Percentiles rank a stretch among this genome's conserved stretches.
phyloP scores from a whole-genome alignment of 805 yeast species.

The Nakazawaea populi region DNA sequence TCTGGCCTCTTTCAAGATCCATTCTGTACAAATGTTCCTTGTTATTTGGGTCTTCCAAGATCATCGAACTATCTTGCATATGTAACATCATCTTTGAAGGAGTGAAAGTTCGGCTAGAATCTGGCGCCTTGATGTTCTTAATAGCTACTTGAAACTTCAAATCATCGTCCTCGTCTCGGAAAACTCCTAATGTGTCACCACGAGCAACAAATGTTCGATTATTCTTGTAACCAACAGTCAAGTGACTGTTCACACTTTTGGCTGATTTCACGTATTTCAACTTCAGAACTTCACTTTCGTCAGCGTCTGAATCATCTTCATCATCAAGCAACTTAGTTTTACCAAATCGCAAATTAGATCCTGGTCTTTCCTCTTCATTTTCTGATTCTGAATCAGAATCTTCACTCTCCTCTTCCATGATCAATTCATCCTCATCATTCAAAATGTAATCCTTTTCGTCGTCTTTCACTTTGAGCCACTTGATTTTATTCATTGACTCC shows the following conservation, averaged over 20 bases:
- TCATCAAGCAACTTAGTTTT: slow-evolving; percentile 19
- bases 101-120: slow-evolving; percentile 35
- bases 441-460: slow-evolving; percentile 51
- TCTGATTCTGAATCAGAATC: slow-evolving; percentile 25
- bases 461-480: slow-evolving; percentile 38
- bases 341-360: slow-evolving; percentile 14
- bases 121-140: slow-evolving; percentile 44
- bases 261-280: slow-evolving; percentile 15
- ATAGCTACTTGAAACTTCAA: slow-evolving; percentile 67
- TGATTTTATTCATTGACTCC: slow-evolving; percentile 48
- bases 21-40: slow-evolving; percentile 51
- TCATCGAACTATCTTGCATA: slow-evolving; percentile 61
- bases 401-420: slow-evolving; percentile 28
- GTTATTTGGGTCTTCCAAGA: slow-evolving; percentile 51
- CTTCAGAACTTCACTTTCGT: slow-evolving; percentile 15
- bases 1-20: slow-evolving; percentile 75
- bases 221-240: slow-evolving; percentile 65
- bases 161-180: slow-evolving; percentile 46
- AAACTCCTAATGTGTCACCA: slow-evolving; percentile 77
- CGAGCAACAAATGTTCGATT: slow-evolving; percentile 76
- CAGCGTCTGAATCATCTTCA: slow-evolving; percentile 30
- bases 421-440: slow-evolving; percentile 43
- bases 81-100: slow-evolving; percentile 58
- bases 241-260: slow-evolving; percentile 48
- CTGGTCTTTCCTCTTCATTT: slow-evolving; percentile 25